Evolutionary conservation across 371 early-diverging fungal genomes (phyloP).

Genomic region (Coemansia sp.): DNA sequence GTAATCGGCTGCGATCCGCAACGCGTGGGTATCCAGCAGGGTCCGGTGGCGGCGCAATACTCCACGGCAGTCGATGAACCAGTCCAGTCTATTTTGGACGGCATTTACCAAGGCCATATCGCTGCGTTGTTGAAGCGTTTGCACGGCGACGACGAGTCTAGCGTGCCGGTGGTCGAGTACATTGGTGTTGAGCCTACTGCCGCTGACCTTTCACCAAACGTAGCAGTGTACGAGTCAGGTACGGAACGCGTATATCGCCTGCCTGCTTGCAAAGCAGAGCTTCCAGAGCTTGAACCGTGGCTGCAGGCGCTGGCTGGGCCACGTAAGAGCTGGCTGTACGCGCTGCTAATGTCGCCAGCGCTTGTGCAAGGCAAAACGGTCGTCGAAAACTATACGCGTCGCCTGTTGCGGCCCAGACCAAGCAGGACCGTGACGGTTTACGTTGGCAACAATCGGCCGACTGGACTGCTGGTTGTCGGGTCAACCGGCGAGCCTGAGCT

Average conservation of each 20-base stretch:
- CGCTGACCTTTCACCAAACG: not conserved
- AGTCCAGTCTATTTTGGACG: constrained; percentile 83
- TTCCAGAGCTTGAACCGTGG: constrained; percentile 70
- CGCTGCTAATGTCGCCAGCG: constrained; percentile 73
- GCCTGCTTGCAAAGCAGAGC: constrained; percentile 18
- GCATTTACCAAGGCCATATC: constrained; percentile 79
- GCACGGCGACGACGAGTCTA: constrained; percentile 60
- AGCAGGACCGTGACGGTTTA: constrained; percentile 75
- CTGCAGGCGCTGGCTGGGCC: constrained; percentile 72
- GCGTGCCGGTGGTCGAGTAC: constrained; percentile 83
- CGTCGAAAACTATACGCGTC: constrained; percentile 73
- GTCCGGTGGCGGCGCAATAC: constrained; percentile 85
- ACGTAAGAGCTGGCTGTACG: constrained; percentile 80
- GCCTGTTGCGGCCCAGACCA: constrained; percentile 77
- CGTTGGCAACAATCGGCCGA: constrained; percentile 37
- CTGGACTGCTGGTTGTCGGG: constrained; percentile 48
- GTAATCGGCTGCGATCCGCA: constrained; percentile 87
- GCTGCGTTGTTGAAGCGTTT: constrained; percentile 72
- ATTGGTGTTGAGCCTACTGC: constrained; percentile 62
- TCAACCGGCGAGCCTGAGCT: constrained; percentile 52
- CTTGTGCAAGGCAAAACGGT: constrained; percentile 79
- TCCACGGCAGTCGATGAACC: constrained; percentile 80
- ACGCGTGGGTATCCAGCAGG: constrained; percentile 88
- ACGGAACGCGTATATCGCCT: constrained; percentile 3
- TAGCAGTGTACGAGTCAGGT: not conserved